Percentiles rank a stretch among this genome's conserved stretches.
phyloP scores from a whole-genome alignment of 176 grass and related monocot species.

The Zoysia japonica region DNA sequence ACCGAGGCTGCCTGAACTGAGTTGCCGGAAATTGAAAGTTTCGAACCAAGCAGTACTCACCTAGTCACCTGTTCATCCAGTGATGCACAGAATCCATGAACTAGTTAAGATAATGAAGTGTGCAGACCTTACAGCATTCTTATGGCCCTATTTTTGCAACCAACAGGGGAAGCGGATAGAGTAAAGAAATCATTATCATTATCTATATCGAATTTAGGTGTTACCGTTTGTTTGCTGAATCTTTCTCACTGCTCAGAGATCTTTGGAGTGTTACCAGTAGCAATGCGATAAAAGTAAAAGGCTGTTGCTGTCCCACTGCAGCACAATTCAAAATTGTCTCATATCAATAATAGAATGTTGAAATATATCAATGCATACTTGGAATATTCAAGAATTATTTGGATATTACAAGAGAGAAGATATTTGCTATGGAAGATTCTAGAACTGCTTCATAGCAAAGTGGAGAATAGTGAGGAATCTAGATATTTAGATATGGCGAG shows the following conservation, averaged over 20 bases:
- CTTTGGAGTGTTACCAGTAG: slow-evolving; percentile 21
- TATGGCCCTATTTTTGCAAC: neutral
- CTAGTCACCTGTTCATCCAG: slow-evolving; percentile 13
- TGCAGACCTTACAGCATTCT: neutral
- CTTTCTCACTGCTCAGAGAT: slow-evolving; percentile 25
- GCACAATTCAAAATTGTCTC: slow-evolving; percentile 22
- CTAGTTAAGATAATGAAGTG: slow-evolving; percentile 10
- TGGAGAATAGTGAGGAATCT: too few species aligned
- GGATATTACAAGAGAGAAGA: too few species aligned
- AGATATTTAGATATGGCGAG: too few species aligned
- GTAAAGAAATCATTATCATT: neutral
- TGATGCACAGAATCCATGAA: slow-evolving; percentile 1
- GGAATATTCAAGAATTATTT: too few species aligned
- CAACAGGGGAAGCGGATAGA: slow-evolving; percentile 7
- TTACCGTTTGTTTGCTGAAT: slow-evolving; percentile 51
- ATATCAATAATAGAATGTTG: neutral
- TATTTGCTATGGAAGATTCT: too few species aligned
- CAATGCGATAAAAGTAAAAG: slow-evolving; percentile 58
- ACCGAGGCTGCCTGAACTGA: slow-evolving; percentile 12
- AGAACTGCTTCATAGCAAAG: too few species aligned
- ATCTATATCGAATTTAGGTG: neutral
- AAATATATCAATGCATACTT: too few species aligned
- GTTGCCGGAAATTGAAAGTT: slow-evolving; percentile 19
- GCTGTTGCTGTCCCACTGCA: slow-evolving; percentile 56
- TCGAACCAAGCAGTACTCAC: neutral